These are phyloP conservation scores for Sporisorium iseilematis-ciliati DNA, from an alignment of 1,284 basidiomycete genomes.

Conservation along the genomic window DNA sequence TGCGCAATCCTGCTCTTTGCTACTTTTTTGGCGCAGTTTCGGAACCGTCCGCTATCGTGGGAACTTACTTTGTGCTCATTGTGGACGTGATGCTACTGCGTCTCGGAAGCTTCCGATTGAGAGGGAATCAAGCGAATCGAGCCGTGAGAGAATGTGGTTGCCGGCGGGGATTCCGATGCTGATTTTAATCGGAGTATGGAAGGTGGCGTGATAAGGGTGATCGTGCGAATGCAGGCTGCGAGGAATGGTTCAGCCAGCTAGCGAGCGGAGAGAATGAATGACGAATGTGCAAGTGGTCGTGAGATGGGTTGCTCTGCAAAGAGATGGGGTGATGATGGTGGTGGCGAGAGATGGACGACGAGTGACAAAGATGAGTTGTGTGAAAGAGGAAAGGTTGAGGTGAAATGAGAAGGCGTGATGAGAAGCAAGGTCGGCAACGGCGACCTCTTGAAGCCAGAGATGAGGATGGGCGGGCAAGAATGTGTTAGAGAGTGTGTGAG, in stretches of 20 bases:
- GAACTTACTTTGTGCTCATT: constrained; percentile 51
- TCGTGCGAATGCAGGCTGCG: too few relatives aligned
- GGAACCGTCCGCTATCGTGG: background rate
- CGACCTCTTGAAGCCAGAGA: background rate
- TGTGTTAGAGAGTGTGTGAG: background rate
- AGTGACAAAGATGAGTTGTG: background rate
- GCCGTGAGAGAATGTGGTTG: background rate
- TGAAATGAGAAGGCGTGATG: background rate
- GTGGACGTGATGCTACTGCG: background rate
- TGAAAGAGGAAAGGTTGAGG: too few relatives aligned
- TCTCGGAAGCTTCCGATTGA: background rate
- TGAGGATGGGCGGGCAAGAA: background rate
- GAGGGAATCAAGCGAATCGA: background rate
- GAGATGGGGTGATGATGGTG: background rate
- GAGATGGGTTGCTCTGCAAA: too few relatives aligned
- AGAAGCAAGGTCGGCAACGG: background rate
- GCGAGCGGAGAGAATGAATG: too few relatives aligned
- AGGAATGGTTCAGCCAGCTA: too few relatives aligned
- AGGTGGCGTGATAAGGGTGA: constrained; percentile 1
- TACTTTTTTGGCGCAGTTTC: background rate
- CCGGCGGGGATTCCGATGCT: too few relatives aligned
- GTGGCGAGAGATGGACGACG: background rate
- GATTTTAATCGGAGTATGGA: background rate
- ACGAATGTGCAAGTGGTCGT: too few relatives aligned
- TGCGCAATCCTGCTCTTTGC: background rate